Percentiles rank a stretch among this genome's conserved stretches.
Evolutionary conservation across 192 early-diverging fungal genomes (phyloP).

Genomic region (Gigaspora rosea): DNA sequence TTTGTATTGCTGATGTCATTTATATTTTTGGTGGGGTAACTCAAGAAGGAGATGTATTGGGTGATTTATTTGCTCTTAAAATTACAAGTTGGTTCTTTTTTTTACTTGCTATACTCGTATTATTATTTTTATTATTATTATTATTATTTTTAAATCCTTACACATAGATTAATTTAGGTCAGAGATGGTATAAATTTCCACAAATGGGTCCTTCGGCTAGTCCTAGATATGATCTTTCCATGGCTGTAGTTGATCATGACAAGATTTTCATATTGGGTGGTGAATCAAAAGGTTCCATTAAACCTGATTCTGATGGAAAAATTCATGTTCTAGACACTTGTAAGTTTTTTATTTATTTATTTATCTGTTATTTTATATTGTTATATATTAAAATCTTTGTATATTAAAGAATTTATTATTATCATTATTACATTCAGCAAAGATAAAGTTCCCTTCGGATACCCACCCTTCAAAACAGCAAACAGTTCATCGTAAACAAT

Average conservation of each 20-base stretch:
- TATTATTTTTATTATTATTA: neutral
- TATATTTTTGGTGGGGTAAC: constrained; percentile 58
- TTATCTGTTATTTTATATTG: no score
- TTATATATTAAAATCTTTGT: no score
- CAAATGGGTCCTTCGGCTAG: constrained; percentile 47
- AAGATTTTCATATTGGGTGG: constrained; percentile 59
- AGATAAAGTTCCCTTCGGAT: constrained; percentile 44
- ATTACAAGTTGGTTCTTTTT: constrained; percentile 44
- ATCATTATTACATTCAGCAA: constrained; percentile 32
- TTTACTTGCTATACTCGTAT: neutral
- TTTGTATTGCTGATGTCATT: constrained; percentile 49
- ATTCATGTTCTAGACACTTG: constrained; percentile 53
- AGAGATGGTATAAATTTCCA: constrained; percentile 52
- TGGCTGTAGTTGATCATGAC: constrained; percentile 43
- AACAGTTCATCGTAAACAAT: no score
- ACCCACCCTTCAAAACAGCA: neutral
- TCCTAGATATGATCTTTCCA: constrained; percentile 45
- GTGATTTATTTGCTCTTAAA: constrained; percentile 54
- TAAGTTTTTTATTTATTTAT: constrained; percentile 26
- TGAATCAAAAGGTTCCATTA: constrained; percentile 33
- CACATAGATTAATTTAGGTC: constrained; percentile 36
- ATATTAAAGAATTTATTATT: neutral
- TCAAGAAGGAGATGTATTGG: constrained; percentile 44
- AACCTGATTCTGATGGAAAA: constrained; percentile 42
- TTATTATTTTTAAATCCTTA: neutral